Percentiles rank a stretch among this genome's conserved stretches.
phyloP scores from a whole-genome alignment of 1,284 basidiomycete genomes.

The Wolfiporia cocos region DNA sequence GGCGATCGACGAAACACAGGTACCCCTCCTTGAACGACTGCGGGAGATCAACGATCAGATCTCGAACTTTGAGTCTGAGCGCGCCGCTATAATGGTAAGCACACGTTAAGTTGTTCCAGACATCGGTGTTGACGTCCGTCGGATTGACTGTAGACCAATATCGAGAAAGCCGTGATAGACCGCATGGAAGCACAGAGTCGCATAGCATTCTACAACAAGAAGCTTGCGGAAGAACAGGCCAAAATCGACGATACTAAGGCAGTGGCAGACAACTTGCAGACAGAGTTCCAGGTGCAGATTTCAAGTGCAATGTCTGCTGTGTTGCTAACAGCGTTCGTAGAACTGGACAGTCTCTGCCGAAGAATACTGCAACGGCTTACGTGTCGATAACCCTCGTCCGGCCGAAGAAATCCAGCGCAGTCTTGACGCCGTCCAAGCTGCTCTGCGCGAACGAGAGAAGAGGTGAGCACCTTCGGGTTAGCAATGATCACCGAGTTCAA shows the following conservation, averaged over 20 bases:
- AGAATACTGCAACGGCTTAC: conserved; percentile 45
- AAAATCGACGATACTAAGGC: conserved; percentile 39
- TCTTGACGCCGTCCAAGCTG: conserved; percentile 56
- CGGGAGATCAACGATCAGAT: conserved; percentile 42
- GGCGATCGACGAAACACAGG: conserved; percentile 37
- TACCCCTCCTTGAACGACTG: conserved; percentile 32
- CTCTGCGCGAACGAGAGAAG: conserved; percentile 67
- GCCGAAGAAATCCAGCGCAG: conserved; percentile 52
- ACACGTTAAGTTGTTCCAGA: background rate
- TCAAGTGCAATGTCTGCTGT: conserved; percentile 2
- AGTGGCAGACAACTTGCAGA: conserved; percentile 41
- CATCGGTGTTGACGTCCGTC: background rate
- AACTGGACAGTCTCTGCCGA: conserved; percentile 62
- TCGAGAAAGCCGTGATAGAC: conserved; percentile 37
- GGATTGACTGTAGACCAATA: conserved; percentile 19
- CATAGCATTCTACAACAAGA: conserved; percentile 40
- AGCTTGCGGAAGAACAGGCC: conserved; percentile 38
- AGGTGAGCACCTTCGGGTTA: conserved; percentile 36
- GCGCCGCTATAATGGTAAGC: background rate
- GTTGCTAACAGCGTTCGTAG: conserved; percentile 25
- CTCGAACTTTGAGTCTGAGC: conserved; percentile 35
- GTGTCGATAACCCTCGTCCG: conserved; percentile 52
- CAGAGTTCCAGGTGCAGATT: conserved; percentile 46
- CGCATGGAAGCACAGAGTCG: conserved; percentile 43
- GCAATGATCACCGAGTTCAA: too few relatives aligned